Percentiles rank a stretch among this genome's conserved stretches.
These are phyloP conservation scores for Blepharisma stoltei DNA, from an alignment of 73 alveolate genomes.

Conservation along the genomic window DNA sequence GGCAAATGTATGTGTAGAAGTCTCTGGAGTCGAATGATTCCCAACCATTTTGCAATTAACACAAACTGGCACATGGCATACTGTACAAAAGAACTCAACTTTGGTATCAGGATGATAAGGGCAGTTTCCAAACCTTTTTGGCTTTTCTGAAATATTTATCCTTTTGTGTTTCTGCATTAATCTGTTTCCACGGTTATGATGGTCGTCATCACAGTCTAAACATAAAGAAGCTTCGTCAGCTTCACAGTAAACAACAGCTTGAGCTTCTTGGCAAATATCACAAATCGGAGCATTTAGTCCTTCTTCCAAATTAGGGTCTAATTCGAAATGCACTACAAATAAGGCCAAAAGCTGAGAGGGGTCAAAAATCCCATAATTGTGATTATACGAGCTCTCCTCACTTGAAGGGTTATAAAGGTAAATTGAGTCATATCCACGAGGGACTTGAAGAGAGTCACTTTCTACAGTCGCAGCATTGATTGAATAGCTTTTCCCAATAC, in stretches of 20 bases:
- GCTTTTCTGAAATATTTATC: conserved; percentile 28
- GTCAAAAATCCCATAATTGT: conserved; percentile 49
- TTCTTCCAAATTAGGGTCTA: conserved; percentile 42
- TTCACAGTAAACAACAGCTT: conserved; percentile 50
- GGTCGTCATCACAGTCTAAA: conserved; percentile 55
- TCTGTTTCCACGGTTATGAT: conserved; percentile 42
- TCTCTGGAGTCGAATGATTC: conserved; percentile 51
- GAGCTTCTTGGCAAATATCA: conserved; percentile 36
- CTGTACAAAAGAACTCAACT: conserved; percentile 52
- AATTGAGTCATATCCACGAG: conserved; percentile 47
- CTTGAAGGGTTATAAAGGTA: conserved; percentile 41
- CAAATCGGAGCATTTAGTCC: conserved; percentile 32
- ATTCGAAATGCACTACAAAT: conserved; percentile 45
- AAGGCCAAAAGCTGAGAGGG: conserved; percentile 38
- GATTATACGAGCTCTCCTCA: conserved; percentile 39
- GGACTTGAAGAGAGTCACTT: conserved; percentile 34
- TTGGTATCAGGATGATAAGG: conserved; percentile 40
- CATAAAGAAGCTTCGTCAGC: conserved; percentile 49
- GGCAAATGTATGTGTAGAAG: conserved; percentile 45
- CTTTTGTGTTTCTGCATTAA: conserved; percentile 38
- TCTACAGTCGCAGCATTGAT: conserved; percentile 35
- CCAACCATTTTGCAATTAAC: conserved; percentile 59
- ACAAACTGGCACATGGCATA: conserved; percentile 46
- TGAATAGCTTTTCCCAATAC: conserved; percentile 50
- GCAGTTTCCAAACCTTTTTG: conserved; percentile 47